A percentile compares a stretch with the other conserved stretches of the same genome.
Conservation (phyloP, 2,329 filamentous ascomycete species). For the Teratosphaeriaceae sp. region DNA sequence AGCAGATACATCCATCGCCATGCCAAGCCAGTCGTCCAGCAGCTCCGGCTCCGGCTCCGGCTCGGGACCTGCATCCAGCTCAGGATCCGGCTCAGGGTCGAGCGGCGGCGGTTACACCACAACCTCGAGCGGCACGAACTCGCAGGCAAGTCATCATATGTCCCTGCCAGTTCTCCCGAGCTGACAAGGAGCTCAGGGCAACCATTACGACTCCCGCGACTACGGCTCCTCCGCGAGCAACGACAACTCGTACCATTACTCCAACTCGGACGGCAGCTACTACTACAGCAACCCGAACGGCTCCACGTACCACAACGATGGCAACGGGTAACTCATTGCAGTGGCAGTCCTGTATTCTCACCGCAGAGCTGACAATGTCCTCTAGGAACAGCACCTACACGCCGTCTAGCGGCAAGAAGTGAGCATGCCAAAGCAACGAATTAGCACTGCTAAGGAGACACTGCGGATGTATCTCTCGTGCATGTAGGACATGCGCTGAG, state of each 20-base stretch:
- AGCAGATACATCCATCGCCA: background rate
- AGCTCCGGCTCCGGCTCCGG: too few relatives aligned
- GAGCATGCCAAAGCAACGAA: background rate
- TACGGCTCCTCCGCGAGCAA: conserved; percentile 53
- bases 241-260: conserved; percentile 60
- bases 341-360: background rate
- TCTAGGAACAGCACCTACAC: conserved; percentile 56
- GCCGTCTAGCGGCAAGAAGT: conserved; percentile 33
- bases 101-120: conserved; percentile 29
- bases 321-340: conserved; percentile 24
- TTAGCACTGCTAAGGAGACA: background rate
- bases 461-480: too few relatives aligned
- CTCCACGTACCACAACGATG: conserved; percentile 61
- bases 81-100: too few relatives aligned
- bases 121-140: conserved; percentile 53
- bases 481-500: too few relatives aligned
- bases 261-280: conserved; percentile 58
- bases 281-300: conserved; percentile 65
- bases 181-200: too few relatives aligned
- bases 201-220: conserved; percentile 60
- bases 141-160: conserved; percentile 48
- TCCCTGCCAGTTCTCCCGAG: too few relatives aligned
- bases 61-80: too few relatives aligned
- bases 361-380: too few relatives aligned
- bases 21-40: conserved; percentile 1